Evolutionary conservation across 345 rosid genomes (phyloP).

Genomic region (Rhodomyrtus tomentosa): DNA sequence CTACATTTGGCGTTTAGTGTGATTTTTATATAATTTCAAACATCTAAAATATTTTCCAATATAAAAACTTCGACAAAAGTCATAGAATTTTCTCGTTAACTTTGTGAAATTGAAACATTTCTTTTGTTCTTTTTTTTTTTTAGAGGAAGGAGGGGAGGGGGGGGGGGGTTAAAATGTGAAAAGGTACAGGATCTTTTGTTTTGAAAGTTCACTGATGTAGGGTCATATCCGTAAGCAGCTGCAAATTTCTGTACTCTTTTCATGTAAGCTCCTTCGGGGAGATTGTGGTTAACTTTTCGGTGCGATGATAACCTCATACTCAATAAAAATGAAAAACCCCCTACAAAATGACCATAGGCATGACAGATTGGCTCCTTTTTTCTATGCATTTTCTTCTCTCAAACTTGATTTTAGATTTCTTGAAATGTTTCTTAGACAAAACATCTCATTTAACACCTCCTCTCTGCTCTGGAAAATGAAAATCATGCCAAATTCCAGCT

Average conservation of each 20-base stretch:
- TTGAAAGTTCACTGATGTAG: not conserved
- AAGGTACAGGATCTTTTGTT: not conserved
- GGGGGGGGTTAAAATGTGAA: not conserved
- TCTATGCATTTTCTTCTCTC: not conserved
- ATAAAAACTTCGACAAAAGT: not conserved
- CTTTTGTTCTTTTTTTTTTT: not conserved
- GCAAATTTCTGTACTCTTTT: not conserved
- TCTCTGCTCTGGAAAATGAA: not conserved
- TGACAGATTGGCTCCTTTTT: not conserved
- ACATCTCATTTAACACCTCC: not conserved
- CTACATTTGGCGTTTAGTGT: not conserved
- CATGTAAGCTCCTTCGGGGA: not conserved
- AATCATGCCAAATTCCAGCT: constrained; percentile 35
- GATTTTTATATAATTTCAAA: not conserved
- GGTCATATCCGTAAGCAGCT: not conserved
- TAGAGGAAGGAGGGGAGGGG: not conserved
- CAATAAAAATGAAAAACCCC: not conserved
- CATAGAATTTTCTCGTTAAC: not conserved
- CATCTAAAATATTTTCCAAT: not conserved
- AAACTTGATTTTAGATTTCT: not conserved
- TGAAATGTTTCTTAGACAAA: not conserved
- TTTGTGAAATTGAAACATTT: not conserved
- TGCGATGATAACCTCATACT: not conserved
- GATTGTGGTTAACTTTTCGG: not conserved
- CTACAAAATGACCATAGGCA: not conserved